Percentiles rank a stretch among this genome's conserved stretches.
phyloP scores from a whole-genome alignment of 257 asterid genomes.

The Nicotiana noctiflora region DNA sequence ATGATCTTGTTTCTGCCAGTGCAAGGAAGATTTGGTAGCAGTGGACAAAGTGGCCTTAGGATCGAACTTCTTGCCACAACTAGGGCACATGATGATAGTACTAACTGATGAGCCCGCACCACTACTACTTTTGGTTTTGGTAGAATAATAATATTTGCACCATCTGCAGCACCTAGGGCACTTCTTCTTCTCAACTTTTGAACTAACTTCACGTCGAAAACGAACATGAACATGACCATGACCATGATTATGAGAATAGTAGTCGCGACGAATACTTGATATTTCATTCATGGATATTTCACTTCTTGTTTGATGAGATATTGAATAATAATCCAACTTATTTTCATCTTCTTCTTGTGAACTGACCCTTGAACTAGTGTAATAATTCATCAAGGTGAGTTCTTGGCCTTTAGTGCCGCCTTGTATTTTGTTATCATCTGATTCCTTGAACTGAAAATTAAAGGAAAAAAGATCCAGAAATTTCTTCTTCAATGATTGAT shows the following conservation, averaged over 20 bases:
- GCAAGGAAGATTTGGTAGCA: background rate
- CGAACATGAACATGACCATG: background rate
- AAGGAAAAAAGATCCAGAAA: background rate
- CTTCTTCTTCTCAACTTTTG: background rate
- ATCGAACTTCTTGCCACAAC: conserved; percentile 12
- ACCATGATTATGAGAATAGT: background rate
- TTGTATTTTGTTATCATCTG: background rate
- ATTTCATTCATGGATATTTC: background rate
- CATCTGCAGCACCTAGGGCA: conserved; percentile 5
- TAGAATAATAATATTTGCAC: conserved; percentile 2
- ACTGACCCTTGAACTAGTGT: background rate
- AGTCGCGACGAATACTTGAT: background rate
- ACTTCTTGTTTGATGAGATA: background rate
- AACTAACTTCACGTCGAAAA: background rate
- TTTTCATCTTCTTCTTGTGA: background rate
- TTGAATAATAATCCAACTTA: background rate
- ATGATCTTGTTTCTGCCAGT: background rate
- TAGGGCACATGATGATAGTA: background rate
- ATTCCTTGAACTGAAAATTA: background rate
- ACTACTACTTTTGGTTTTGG: background rate
- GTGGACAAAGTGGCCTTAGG: background rate
- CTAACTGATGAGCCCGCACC: too few relatives aligned
- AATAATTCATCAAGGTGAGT: background rate
- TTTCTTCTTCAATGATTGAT: background rate
- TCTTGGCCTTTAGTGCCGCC: background rate